These are phyloP conservation scores for Brassica rapa DNA, from an alignment of 345 rosid species.

Conservation along the genomic window DNA sequence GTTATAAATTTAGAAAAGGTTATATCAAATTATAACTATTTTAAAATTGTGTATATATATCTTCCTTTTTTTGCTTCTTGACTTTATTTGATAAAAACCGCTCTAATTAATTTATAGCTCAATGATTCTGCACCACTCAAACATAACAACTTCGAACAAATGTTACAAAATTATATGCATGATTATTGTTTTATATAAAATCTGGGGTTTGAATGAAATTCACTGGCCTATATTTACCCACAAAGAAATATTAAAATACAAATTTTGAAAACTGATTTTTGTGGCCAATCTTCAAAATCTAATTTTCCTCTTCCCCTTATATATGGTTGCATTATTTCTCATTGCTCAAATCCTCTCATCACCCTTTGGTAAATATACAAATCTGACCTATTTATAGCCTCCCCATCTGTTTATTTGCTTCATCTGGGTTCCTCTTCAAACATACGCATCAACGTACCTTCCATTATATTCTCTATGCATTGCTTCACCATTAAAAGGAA, in stretches of 20 bases:
- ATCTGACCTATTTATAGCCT: neutral
- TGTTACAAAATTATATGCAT: neutral
- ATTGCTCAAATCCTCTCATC: neutral
- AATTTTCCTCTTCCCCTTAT: neutral
- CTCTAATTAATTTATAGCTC: neutral
- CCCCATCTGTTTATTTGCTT: neutral
- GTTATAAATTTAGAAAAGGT: neutral
- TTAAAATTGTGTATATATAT: neutral
- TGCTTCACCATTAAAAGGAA: neutral
- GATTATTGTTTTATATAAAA: neutral
- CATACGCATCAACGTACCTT: neutral
- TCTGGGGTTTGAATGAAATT: neutral
- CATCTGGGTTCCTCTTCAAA: conserved; percentile 1
- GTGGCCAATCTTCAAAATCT: neutral
- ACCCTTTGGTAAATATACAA: neutral
- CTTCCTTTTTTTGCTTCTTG: neutral
- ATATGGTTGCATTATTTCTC: neutral
- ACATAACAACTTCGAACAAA: neutral
- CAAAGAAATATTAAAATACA: neutral
- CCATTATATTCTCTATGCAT: neutral
- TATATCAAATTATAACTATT: neutral
- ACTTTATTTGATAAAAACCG: neutral
- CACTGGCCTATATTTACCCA: neutral
- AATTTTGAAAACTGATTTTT: neutral
- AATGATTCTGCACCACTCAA: neutral